These are phyloP conservation scores for Pseudogymnoascus sp. DNA, from an alignment of 2,329 filamentous ascomycete species.

Conservation along the genomic window DNA sequence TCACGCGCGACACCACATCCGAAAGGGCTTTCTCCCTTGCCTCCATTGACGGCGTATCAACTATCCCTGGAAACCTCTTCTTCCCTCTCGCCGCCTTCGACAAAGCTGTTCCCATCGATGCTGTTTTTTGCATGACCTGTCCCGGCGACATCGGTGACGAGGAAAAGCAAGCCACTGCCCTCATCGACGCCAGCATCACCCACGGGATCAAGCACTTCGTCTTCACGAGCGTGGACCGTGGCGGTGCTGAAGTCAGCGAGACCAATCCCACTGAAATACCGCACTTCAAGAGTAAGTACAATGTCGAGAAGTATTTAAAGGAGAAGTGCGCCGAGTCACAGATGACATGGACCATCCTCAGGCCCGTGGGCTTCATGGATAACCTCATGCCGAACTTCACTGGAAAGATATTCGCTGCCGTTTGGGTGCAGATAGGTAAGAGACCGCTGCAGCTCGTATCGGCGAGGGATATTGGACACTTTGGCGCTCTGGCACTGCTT, in stretches of 20 bases:
- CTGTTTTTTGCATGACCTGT: conserved; percentile 43
- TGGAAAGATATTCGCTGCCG: conserved; percentile 21
- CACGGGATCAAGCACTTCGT: conserved; percentile 51
- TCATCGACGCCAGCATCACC: conserved; percentile 50
- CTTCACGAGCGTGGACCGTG: conserved; percentile 56
- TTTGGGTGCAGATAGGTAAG: conserved; percentile 20
- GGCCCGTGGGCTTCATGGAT: conserved; percentile 50
- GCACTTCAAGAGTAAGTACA: conserved; percentile 54
- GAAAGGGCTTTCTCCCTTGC: conserved; percentile 35
- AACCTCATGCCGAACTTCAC: conserved; percentile 27
- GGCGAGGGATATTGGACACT: conserved; percentile 37
- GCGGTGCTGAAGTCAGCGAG: conserved; percentile 42
- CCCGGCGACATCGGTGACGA: conserved; percentile 33
- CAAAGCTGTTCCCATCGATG: conserved; percentile 37
- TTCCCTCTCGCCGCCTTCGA: conserved; percentile 39
- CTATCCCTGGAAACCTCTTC: conserved; percentile 46
- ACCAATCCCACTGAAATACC: conserved; percentile 47
- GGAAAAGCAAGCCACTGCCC: conserved; percentile 46
- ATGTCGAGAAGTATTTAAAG: conserved; percentile 54
- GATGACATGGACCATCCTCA: conserved; percentile 49
- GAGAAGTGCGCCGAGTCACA: conserved; percentile 26
- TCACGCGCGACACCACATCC: conserved; percentile 41
- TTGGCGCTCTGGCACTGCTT: conserved; percentile 36
- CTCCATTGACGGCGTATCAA: conserved; percentile 35
- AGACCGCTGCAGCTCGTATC: conserved; percentile 35